phyloP scores from a whole-genome alignment of 2,329 filamentous ascomycete genomes.

The Ilyonectria destructans region DNA sequence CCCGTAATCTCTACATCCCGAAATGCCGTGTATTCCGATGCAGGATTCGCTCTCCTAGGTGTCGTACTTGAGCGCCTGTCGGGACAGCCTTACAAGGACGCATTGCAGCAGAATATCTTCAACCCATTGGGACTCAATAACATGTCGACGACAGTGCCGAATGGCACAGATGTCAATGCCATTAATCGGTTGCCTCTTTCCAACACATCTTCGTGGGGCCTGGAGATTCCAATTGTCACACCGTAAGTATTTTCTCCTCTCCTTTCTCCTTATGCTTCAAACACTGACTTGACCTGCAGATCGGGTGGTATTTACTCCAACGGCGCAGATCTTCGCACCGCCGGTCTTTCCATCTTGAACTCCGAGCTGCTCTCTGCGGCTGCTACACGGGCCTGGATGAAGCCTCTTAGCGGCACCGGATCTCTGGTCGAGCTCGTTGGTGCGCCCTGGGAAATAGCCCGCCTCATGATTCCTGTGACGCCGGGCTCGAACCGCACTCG shows the following conservation, averaged over 20 bases:
- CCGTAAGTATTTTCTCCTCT: constrained; percentile 30
- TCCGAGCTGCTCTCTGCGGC: constrained; percentile 32
- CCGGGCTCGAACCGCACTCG: constrained; percentile 48
- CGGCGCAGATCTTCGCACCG: constrained; percentile 32
- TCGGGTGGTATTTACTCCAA: constrained; percentile 39
- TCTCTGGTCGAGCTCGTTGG: constrained; percentile 38
- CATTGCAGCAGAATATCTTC: constrained; percentile 22
- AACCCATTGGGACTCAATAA: constrained; percentile 34
- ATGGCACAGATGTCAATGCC: constrained; percentile 29
- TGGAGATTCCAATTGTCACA: constrained; percentile 42
- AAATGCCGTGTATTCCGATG: constrained; percentile 45
- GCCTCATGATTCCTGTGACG: constrained; percentile 41
- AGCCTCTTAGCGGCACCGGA: constrained; percentile 40
- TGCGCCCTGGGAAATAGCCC: constrained; percentile 43
- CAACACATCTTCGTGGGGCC: constrained; percentile 29
- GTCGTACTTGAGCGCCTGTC: constrained; percentile 37
- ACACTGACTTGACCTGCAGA: constrained; percentile 17
- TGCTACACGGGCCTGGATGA: constrained; percentile 39
- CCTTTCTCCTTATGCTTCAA: neutral
- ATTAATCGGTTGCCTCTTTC: constrained; percentile 19
- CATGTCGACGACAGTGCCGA: constrained; percentile 20
- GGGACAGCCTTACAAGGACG: constrained; percentile 29
- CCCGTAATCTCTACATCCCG: constrained; percentile 30
- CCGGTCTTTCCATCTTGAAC: constrained; percentile 43
- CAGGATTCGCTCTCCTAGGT: constrained; percentile 36